phyloP scores from a whole-genome alignment of 2,329 filamentous ascomycete species.

The Pyrenophora teres region DNA sequence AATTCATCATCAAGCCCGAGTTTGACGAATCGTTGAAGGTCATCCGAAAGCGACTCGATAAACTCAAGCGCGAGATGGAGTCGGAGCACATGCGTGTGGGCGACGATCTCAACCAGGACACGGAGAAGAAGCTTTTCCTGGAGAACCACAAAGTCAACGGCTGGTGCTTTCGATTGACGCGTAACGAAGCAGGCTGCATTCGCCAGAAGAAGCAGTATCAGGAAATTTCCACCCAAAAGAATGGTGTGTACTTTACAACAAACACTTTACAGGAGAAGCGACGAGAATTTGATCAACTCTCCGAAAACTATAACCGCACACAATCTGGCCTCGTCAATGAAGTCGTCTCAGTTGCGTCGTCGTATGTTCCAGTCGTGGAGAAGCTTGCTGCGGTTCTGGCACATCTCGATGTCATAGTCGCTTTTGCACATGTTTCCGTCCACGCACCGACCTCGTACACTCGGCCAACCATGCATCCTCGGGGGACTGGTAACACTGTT shows the following conservation, averaged over 20 bases:
- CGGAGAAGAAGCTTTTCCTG: conserved; percentile 98
- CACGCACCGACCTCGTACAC: conserved; percentile 93
- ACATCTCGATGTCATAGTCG: conserved; percentile 93
- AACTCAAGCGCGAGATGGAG: conserved; percentile 79
- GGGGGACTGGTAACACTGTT: conserved; percentile 84
- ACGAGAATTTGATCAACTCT: conserved; percentile 91
- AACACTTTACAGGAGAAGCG: conserved; percentile 77
- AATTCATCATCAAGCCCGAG: conserved; percentile 98
- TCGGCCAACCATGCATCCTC: conserved; percentile 84
- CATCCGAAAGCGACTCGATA: conserved; percentile 91
- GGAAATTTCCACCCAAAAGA: conserved; percentile 98
- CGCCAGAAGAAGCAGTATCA: conserved; percentile 88
- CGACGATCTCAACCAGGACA: conserved; percentile 82
- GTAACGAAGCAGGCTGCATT: conserved; percentile 89
- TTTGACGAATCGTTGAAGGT: conserved; percentile 87
- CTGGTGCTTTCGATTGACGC: conserved; percentile 92
- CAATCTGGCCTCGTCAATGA: conserved; percentile 90
- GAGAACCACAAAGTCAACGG: conserved; percentile 96
- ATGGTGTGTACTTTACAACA: conserved; percentile 97
- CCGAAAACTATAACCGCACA: conserved; percentile 91
- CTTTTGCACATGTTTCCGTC: conserved; percentile 89
- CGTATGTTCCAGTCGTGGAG: conserved; percentile 92
- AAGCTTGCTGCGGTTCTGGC: conserved; percentile 84
- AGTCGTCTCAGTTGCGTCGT: conserved; percentile 89
- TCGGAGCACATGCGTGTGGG: conserved; percentile 77